These are phyloP conservation scores for Biancaea sappan DNA, from an alignment of 306 rosid species.

Conservation along the genomic window DNA sequence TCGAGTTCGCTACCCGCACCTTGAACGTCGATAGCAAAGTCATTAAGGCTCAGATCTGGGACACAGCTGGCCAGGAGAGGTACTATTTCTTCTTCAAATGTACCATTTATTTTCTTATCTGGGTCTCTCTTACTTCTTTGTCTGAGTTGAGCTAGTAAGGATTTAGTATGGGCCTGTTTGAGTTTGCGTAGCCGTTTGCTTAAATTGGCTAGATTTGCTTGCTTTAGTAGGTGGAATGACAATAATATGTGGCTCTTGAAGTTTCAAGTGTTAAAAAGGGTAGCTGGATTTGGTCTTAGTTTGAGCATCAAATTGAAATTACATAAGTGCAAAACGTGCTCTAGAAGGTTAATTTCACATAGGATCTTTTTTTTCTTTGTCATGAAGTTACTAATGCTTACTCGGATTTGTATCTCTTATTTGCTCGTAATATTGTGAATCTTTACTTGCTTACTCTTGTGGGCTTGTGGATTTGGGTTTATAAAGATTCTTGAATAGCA, in stretches of 20 bases:
- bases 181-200: background rate
- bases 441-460: background rate
- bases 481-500: background rate
- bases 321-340: background rate
- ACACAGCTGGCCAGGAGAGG: conserved; percentile 87
- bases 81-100: conserved; percentile 26
- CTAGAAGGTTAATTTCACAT: background rate
- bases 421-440: background rate
- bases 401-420: background rate
- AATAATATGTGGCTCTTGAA: conserved; percentile 6
- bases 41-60: conserved; percentile 85
- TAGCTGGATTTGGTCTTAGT: background rate
- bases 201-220: background rate
- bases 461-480: background rate
- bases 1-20: conserved; percentile 78
- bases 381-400: background rate
- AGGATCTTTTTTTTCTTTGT: background rate
- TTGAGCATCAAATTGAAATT: background rate
- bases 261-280: background rate
- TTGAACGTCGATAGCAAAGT: conserved; percentile 65
- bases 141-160: background rate
- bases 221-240: background rate
- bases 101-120: conserved; percentile 4
- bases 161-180: background rate
- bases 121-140: conserved; percentile 7